Conservation (phyloP, 371 early-diverging fungal genomes). For the Quaeritorhiza haematococci region DNA sequence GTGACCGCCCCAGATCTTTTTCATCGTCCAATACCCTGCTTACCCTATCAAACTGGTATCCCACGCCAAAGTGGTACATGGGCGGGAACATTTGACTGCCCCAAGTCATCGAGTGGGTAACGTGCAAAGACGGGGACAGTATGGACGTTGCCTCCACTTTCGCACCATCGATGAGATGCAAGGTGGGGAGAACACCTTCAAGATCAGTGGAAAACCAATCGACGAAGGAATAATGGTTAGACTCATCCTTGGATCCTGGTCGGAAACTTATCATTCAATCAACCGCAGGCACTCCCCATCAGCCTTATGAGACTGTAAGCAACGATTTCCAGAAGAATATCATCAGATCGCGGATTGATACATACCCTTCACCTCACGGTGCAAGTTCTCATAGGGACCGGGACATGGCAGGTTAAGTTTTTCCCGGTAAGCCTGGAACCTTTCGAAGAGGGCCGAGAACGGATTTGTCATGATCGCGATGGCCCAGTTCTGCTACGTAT, state of each 20-base stretch:
- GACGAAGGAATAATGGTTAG: too few species aligned
- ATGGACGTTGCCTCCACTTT: conserved; percentile 88
- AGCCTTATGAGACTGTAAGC: too few species aligned
- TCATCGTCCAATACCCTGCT: conserved; percentile 4
- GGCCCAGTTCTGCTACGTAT: too few species aligned
- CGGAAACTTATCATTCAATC: too few species aligned
- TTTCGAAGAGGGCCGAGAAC: conserved; percentile 7
- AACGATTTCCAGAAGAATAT: too few species aligned
- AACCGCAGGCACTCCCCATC: too few species aligned
- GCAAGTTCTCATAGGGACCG: conserved; percentile 80
- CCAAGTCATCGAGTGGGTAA: conserved; percentile 85
- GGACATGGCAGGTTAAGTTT: conserved; percentile 76
- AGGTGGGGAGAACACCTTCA: conserved; percentile 69
- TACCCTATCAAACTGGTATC: conserved; percentile 54
- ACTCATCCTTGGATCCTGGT: too few species aligned
- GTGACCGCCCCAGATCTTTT: conserved; percentile 1
- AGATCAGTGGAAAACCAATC: too few species aligned
- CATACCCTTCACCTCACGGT: conserved; percentile 78
- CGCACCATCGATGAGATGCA: conserved; percentile 90
- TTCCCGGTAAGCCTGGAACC: conserved; percentile 57
- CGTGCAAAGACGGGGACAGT: conserved; percentile 88
- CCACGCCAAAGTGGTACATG: conserved; percentile 82
- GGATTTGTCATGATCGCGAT: too few species aligned
- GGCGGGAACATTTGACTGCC: conserved; percentile 76
- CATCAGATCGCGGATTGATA: not conserved